A percentile compares a stretch with the other conserved stretches of the same genome.
phyloP scores from a whole-genome alignment of 2,329 filamentous ascomycete genomes.

The Fusarium sublunatum region DNA sequence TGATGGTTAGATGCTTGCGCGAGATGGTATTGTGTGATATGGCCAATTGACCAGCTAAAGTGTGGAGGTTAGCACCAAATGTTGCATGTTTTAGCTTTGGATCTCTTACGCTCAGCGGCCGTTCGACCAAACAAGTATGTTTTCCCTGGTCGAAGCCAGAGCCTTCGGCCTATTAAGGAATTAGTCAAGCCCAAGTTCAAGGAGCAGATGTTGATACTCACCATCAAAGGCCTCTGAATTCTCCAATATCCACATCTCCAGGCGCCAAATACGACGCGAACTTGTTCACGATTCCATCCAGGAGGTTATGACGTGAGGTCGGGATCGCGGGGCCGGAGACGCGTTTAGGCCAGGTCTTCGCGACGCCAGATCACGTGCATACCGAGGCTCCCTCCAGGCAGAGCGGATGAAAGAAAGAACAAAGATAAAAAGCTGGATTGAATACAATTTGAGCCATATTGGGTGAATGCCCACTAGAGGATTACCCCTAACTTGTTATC shows the following conservation, averaged over 20 bases:
- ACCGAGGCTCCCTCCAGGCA: background rate
- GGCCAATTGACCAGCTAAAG: constrained; percentile 70
- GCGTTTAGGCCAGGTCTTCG: constrained; percentile 25
- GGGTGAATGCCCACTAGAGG: no score
- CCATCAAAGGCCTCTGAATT: constrained; percentile 65
- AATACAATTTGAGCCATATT: background rate
- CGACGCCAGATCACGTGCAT: constrained; percentile 46
- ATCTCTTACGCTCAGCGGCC: constrained; percentile 67
- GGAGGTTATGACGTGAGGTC: constrained; percentile 43
- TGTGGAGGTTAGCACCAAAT: constrained; percentile 5
- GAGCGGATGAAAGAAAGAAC: background rate
- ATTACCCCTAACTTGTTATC: no score
- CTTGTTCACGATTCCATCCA: constrained; percentile 35
- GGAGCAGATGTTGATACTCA: constrained; percentile 28
- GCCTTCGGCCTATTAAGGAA: constrained; percentile 56
- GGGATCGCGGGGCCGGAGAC: constrained; percentile 39
- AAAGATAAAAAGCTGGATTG: background rate
- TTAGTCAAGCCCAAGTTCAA: constrained; percentile 9
- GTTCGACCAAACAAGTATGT: constrained; percentile 88
- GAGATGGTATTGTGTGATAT: constrained; percentile 88
- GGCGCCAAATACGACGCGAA: constrained; percentile 29
- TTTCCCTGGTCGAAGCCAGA: constrained; percentile 89
- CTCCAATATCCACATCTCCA: constrained; percentile 73
- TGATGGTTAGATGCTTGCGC: constrained; percentile 84
- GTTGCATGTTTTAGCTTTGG: no score